Conservation (phyloP, 768 basidiomycete genomes). For the Rhizopogon sp. region DNA sequence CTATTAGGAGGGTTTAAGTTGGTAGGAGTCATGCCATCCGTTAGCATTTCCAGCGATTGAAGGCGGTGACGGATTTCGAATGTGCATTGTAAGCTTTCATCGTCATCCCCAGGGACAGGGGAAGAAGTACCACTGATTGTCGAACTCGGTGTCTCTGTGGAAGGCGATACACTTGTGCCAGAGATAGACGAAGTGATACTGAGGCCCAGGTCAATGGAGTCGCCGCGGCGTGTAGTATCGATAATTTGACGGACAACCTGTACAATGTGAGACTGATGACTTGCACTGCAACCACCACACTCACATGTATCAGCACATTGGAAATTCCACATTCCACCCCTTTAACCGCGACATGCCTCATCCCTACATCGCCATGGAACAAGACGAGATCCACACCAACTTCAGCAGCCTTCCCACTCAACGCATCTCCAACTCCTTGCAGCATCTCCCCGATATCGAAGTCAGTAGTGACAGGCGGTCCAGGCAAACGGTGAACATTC, state of each 20-base stretch:
- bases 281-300: conserved; percentile 25
- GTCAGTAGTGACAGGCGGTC: conserved; percentile 39
- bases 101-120: conserved; percentile 19
- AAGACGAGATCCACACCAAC: conserved; percentile 87
- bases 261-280: conserved; percentile 12
- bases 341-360: conserved; percentile 81
- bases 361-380: conserved; percentile 82
- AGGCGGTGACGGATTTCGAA: conserved; percentile 57
- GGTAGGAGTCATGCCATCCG: conserved; percentile 7
- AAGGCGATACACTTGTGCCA: conserved; percentile 19
- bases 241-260: conserved; percentile 86
- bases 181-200: conserved; percentile 38
- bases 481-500: conserved; percentile 2
- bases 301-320: conserved; percentile 80
- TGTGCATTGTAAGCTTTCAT: conserved; percentile 44
- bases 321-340: conserved; percentile 83
- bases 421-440: conserved; percentile 83
- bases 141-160: conserved; percentile 15
- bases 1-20: conserved; percentile 4
- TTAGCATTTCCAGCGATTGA: conserved; percentile 14
- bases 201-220: conserved; percentile 84
- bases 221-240: conserved; percentile 59
- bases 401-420: conserved; percentile 80
- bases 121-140: conserved; percentile 15
- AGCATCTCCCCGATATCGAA: conserved; percentile 92